Percentiles rank a stretch among this genome's conserved stretches.
These are phyloP conservation scores for Trifolium fragiferum DNA, from an alignment of 306 rosid genomes.

Conservation along the genomic window DNA sequence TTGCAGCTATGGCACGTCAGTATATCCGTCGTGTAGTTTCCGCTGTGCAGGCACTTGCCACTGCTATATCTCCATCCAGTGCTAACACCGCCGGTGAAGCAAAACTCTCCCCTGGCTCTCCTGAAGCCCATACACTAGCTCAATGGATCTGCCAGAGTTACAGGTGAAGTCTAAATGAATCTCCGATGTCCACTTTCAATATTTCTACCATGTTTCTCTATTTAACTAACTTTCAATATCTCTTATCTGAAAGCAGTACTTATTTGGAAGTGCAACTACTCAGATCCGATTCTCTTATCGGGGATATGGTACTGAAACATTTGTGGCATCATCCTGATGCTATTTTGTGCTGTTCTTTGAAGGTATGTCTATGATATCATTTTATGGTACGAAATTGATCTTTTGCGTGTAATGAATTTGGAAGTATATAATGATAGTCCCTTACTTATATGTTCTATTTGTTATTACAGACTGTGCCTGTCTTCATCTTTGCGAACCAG, in stretches of 20 bases:
- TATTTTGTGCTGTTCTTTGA: slow-evolving; percentile 86
- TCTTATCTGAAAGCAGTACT: slow-evolving; percentile 51
- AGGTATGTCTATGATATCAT: slow-evolving; percentile 48
- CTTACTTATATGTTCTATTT: background rate
- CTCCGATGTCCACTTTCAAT: background rate
- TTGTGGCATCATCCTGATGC: slow-evolving; percentile 96
- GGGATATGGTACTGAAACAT: slow-evolving; percentile 70
- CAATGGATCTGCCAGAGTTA: slow-evolving; percentile 96
- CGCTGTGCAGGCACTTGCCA: slow-evolving; percentile 93
- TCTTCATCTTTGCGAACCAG: slow-evolving; percentile 93
- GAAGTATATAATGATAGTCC: background rate
- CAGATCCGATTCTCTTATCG: slow-evolving; percentile 63
- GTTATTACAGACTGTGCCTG: slow-evolving; percentile 68
- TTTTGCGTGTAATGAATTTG: background rate
- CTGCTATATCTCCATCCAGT: slow-evolving; percentile 91
- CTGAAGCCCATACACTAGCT: slow-evolving; percentile 86
- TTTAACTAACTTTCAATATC: background rate
- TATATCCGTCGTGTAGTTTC: slow-evolving; percentile 87
- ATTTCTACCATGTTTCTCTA: background rate
- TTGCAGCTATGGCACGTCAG: slow-evolving; percentile 87
- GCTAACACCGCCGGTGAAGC: slow-evolving; percentile 65
- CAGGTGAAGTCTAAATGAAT: slow-evolving; percentile 51
- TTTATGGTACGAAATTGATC: background rate
- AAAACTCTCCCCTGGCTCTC: slow-evolving; percentile 80
- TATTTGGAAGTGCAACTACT: slow-evolving; percentile 67